A percentile compares a stretch with the other conserved stretches of the same genome.
phyloP scores from a whole-genome alignment of 139 green algal species.

The Coelastrella sp. region DNA sequence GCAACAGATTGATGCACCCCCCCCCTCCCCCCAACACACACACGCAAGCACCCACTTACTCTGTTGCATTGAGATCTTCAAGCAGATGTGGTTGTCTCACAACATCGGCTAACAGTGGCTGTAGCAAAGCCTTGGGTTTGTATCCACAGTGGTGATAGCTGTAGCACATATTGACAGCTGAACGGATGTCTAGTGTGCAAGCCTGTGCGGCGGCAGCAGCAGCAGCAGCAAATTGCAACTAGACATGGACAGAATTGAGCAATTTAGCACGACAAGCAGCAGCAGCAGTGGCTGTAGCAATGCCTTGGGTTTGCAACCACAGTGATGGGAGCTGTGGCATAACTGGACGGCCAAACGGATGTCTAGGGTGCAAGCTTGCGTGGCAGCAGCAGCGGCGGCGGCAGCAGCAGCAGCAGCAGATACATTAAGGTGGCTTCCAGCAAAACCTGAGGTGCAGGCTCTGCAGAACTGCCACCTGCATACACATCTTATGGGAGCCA shows the following conservation, averaged over 20 bases:
- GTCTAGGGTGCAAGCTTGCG: not conserved
- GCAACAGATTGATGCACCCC: too few relatives aligned
- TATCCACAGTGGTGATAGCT: slow-evolving; percentile 24
- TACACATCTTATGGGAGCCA: not conserved
- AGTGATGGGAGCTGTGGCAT: slow-evolving; percentile 21
- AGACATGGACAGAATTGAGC: not conserved
- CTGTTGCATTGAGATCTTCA: too few relatives aligned
- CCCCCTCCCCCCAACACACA: too few relatives aligned
- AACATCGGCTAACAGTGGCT: too few relatives aligned
- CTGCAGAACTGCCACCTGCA: not conserved
- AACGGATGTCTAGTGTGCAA: not conserved
- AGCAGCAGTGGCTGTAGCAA: slow-evolving; percentile 18
- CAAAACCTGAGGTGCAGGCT: not conserved
- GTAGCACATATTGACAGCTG: slow-evolving; percentile 22
- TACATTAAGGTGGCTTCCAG: too few relatives aligned
- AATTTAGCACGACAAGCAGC: not conserved
- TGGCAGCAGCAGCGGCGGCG: not conserved
- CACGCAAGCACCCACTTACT: too few relatives aligned
- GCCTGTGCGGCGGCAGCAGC: not conserved
- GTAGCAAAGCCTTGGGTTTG: not conserved
- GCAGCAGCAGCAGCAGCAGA: not conserved
- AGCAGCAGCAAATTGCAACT: not conserved
- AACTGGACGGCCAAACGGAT: not conserved
- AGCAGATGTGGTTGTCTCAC: too few relatives aligned
- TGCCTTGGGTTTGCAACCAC: not conserved